Conservation (phyloP, 1,284 basidiomycete species). For the Trametes hirsuta region DNA sequence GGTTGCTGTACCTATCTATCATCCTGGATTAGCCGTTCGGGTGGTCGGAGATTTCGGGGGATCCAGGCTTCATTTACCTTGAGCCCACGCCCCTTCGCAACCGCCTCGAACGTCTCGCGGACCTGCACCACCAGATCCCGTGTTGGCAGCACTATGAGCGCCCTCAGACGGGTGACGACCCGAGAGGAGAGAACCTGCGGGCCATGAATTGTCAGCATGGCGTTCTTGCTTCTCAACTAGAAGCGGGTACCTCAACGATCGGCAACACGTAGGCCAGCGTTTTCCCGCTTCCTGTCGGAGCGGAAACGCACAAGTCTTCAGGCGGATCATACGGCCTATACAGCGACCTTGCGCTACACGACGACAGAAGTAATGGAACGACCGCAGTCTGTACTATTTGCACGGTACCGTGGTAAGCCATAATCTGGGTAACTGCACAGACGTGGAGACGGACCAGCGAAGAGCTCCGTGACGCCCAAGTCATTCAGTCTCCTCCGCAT, state of each 20-base stretch:
- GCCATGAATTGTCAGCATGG: neutral
- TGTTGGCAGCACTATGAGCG: constrained; percentile 92
- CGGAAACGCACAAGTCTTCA: constrained; percentile 92
- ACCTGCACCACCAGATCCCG: constrained; percentile 96
- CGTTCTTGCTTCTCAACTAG: too few relatives aligned
- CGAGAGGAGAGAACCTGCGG: constrained; percentile 71
- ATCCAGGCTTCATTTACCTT: constrained; percentile 54
- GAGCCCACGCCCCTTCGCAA: constrained; percentile 85
- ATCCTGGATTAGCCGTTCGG: neutral
- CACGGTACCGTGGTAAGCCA: constrained; percentile 1
- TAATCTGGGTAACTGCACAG: constrained; percentile 7
- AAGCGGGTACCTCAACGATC: constrained; percentile 73
- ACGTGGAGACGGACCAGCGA: constrained; percentile 69
- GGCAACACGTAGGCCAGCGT: constrained; percentile 94
- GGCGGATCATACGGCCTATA: constrained; percentile 76
- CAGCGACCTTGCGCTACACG: constrained; percentile 48
- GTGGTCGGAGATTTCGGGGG: neutral
- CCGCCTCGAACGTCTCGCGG: constrained; percentile 85
- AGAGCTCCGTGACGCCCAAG: constrained; percentile 80
- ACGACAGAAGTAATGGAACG: constrained; percentile 73
- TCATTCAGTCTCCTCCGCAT: constrained; percentile 69
- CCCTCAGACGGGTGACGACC: constrained; percentile 84
- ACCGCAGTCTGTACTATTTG: constrained; percentile 79
- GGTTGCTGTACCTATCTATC: constrained; percentile 76
- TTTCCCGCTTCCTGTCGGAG: constrained; percentile 97